These are phyloP conservation scores for Testicularia cyperi DNA, from an alignment of 1,284 basidiomycete genomes.

Conservation along the genomic window DNA sequence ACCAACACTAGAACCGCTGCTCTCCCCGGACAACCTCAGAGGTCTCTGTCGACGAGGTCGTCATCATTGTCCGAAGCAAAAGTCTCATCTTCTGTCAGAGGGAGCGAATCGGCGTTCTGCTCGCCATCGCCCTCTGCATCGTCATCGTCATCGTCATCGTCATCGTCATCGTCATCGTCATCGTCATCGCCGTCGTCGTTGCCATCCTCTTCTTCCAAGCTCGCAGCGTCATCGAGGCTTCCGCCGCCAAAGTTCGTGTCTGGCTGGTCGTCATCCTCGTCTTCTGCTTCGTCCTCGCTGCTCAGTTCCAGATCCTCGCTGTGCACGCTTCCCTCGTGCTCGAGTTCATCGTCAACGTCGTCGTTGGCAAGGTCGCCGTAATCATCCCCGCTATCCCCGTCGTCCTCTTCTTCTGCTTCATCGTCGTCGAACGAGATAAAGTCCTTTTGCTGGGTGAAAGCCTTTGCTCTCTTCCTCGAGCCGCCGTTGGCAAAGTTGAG, in stretches of 20 bases:
- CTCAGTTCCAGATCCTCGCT: constrained; percentile 38
- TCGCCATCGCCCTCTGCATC: background rate
- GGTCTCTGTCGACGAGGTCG: constrained; percentile 24
- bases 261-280: constrained; percentile 1
- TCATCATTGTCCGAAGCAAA: constrained; percentile 29
- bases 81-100: too few species aligned
- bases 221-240: background rate
- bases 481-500: constrained; percentile 3
- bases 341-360: constrained; percentile 6
- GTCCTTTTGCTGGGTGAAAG: constrained; percentile 48
- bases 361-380: constrained; percentile 5
- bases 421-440: constrained; percentile 52
- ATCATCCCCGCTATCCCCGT: constrained; percentile 5
- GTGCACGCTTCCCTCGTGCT: constrained; percentile 23
- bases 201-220: constrained; percentile 1
- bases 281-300: background rate
- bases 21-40: too few species aligned
- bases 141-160: background rate
- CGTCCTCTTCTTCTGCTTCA: constrained; percentile 13
- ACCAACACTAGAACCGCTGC: too few species aligned
- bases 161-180: background rate
- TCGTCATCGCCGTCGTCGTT: constrained; percentile 5
- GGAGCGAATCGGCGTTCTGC: constrained; percentile 1
- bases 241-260: constrained; percentile 1
- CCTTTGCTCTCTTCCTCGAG: constrained; percentile 21